These are phyloP conservation scores for Cladosporium sp. DNA, from an alignment of 2,329 filamentous ascomycete species.

Conservation along the genomic window DNA sequence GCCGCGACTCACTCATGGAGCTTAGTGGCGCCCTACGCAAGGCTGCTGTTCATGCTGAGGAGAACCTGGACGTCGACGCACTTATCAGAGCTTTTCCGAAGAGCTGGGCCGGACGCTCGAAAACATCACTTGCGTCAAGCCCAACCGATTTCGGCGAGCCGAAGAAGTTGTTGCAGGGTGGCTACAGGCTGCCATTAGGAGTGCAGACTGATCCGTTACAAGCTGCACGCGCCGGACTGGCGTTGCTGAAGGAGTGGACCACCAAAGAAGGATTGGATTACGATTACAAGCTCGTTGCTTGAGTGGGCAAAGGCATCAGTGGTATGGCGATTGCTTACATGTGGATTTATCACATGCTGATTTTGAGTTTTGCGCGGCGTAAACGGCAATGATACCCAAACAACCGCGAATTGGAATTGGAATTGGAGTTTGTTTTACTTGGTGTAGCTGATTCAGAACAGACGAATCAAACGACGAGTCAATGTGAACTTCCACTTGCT, in stretches of 20 bases:
- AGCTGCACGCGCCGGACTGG: slow-evolving; percentile 41
- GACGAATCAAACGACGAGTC: background rate
- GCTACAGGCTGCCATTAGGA: slow-evolving; percentile 39
- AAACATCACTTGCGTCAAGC: slow-evolving; percentile 22
- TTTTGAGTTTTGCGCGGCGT: background rate
- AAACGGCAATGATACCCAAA: background rate
- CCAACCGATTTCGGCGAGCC: slow-evolving; percentile 19
- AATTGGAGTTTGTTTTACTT: background rate
- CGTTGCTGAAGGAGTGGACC: slow-evolving; percentile 42
- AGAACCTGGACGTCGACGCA: slow-evolving; percentile 24
- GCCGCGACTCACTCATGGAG: slow-evolving; percentile 1
- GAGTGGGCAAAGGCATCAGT: background rate
- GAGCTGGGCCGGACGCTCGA: slow-evolving; percentile 29
- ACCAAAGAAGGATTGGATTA: slow-evolving; percentile 4
- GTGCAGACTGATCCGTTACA: slow-evolving; percentile 40
- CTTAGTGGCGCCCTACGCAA: background rate
- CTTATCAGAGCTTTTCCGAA: slow-evolving; percentile 32
- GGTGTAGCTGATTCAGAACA: background rate
- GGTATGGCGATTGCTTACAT: background rate
- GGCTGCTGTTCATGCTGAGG: slow-evolving; percentile 8
- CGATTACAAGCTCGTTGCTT: slow-evolving; percentile 3
- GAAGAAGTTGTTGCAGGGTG: slow-evolving; percentile 29
- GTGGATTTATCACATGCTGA: background rate
- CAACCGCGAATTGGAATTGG: background rate
- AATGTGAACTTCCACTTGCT: too few species aligned